Evolutionary conservation across 129 eudicot genomes (phyloP).

Genomic region (Tanacetum coccineum): DNA sequence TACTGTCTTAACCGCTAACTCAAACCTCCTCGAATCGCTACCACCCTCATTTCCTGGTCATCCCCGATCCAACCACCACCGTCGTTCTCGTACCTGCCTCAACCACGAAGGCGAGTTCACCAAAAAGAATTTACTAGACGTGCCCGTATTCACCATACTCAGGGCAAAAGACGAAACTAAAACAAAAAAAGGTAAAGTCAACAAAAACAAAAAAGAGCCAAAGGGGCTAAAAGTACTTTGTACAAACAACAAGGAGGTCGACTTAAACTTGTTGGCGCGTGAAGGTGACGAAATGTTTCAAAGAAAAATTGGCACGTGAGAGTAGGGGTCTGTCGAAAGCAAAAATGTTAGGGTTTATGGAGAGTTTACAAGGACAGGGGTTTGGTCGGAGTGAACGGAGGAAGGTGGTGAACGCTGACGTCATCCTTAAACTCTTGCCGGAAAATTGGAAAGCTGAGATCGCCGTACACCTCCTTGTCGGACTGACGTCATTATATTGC

Average conservation of each 20-base stretch:
- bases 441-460: constrained; percentile 20
- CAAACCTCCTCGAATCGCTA: too few relatives aligned
- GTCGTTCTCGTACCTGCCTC: too few relatives aligned
- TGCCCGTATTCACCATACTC: too few relatives aligned
- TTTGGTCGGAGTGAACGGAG: constrained; percentile 26
- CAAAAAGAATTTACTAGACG: too few relatives aligned
- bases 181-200: too few relatives aligned
- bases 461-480: constrained; percentile 21
- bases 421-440: constrained; percentile 23
- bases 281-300: constrained; percentile 7
- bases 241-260: constrained; percentile 14
- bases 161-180: too few relatives aligned
- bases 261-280: constrained; percentile 25
- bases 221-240: constrained; percentile 13
- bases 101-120: too few relatives aligned
- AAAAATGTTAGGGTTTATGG: constrained; percentile 36
- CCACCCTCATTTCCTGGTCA: too few relatives aligned
- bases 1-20: too few relatives aligned
- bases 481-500: constrained; percentile 11
- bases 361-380: constrained; percentile 29
- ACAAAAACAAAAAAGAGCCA: constrained; percentile 10
- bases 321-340: constrained; percentile 27
- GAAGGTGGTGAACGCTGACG: constrained; percentile 31
- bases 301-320: constrained; percentile 21
- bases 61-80: too few relatives aligned